Evolutionary conservation across 2,329 filamentous ascomycete genomes (phyloP), one percentile per base, ranked within the genome.

Genomic region (Coniochaeta sp.): DNA sequence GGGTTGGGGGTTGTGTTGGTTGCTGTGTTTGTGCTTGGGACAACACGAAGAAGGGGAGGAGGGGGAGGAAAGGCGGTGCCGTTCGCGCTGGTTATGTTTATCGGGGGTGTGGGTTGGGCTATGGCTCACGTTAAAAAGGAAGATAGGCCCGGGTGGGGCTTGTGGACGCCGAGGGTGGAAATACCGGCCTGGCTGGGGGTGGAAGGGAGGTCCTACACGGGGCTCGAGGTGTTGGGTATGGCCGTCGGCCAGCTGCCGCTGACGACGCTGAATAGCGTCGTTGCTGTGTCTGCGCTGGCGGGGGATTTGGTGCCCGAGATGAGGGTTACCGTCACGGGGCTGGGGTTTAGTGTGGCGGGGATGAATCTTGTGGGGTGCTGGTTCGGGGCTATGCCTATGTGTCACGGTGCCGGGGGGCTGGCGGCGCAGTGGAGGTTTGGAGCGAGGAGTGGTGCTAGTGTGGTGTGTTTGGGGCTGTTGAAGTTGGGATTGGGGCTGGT

Each of bases 351-450:
- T 51, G 89, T 97, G 4, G 85, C 86, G 0, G 61, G 75, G 2
- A 95, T 96, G 82, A 97, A 97, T 64, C 72, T 96, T 3, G 66
- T 87, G 1, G 87, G 87, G 14, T 91, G 89, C 61, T 95, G 89
- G 88, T 95, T 96, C 61, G 91, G 91, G 47, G 87, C 87, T 5
- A 97, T 96, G 94, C 94, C 92, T 3, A 84, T 94, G 4, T 97
- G 94, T 63, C 94, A 97, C 65, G 92, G 92, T 5, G 90, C 90
- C 1, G 92, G 92, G 2, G 92, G 92, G 0, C 74, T 97, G 0
- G 94, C 94, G 5, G 94, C 87, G 0, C 92, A 97, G 65, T 89
- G 90, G 66, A 83, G 90, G 4, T 97, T 97, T 59, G 92, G 92
- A 1, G 91, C 92, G 4, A 84, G 92, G 47, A 95, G 89, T 53